A percentile compares a stretch with the other conserved stretches of the same genome.
Conservation (phyloP, 257 asterid species). For the Salvia rosmarinus region DNA sequence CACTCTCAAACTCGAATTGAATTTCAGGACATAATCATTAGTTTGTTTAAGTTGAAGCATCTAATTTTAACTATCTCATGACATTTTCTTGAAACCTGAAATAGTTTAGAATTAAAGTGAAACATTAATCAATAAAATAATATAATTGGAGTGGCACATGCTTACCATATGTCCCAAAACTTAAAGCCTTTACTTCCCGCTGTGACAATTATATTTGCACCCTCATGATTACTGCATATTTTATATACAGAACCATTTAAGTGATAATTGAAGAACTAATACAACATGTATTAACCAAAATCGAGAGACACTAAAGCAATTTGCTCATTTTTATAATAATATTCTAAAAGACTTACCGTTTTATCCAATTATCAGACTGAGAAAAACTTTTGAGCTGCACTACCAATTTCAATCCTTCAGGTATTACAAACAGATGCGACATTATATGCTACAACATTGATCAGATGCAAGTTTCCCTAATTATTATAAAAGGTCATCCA, state of each 20-base stretch:
- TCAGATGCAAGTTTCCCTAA: background rate
- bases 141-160: conserved; percentile 10
- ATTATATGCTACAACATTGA: too few species aligned
- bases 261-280: conserved; percentile 16
- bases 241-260: conserved; percentile 22
- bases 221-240: conserved; percentile 65
- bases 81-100: too few species aligned
- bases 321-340: conserved; percentile 1
- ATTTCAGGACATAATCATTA: too few species aligned
- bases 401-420: background rate
- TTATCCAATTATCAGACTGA: background rate
- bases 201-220: conserved; percentile 62
- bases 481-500: background rate
- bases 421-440: too few species aligned
- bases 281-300: conserved; percentile 22
- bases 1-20: too few species aligned
- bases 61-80: too few species aligned
- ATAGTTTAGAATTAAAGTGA: too few species aligned
- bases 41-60: too few species aligned
- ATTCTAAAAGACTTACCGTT: background rate
- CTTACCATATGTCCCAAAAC: conserved; percentile 93
- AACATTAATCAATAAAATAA: background rate
- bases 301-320: conserved; percentile 3
- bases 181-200: conserved; percentile 79
- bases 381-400: conserved; percentile 3